Evolutionary conservation across 805 yeast species (phyloP).

Genomic region (Yamadazyma sp.): DNA sequence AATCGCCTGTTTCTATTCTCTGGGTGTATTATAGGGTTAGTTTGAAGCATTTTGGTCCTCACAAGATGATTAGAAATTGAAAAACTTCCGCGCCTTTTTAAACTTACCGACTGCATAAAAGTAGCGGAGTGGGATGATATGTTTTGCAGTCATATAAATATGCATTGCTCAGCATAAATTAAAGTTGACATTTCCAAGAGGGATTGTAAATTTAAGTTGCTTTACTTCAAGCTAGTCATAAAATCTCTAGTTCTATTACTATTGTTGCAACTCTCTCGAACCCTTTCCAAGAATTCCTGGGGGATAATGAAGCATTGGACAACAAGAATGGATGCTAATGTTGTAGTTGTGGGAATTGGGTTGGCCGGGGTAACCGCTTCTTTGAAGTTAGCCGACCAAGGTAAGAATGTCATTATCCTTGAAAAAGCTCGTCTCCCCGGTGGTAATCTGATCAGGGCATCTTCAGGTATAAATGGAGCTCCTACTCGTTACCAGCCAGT

Average conservation of each 20-base stretch:
- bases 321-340: slow-evolving; percentile 9
- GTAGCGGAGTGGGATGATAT: too few species aligned
- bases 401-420: slow-evolving; percentile 43
- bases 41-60: slow-evolving; percentile 35
- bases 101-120: too few species aligned
- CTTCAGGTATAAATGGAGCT: slow-evolving; percentile 57
- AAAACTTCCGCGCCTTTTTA: too few species aligned
- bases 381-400: slow-evolving; percentile 34
- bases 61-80: not conserved
- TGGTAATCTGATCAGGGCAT: slow-evolving; percentile 62
- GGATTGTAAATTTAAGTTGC: too few species aligned
- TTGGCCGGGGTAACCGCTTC: slow-evolving; percentile 54
- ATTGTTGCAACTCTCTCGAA: too few species aligned
- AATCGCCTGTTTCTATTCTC: slow-evolving; percentile 38
- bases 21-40: slow-evolving; percentile 42
- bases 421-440: slow-evolving; percentile 53
- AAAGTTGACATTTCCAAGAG: too few species aligned
- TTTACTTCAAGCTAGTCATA: too few species aligned
- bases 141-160: too few species aligned
- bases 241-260: not conserved
- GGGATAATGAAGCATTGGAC: too few species aligned
- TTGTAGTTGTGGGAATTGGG: slow-evolving; percentile 54
- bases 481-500: slow-evolving; percentile 29
- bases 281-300: too few species aligned
- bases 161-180: too few species aligned